Percentiles rank a stretch among this genome's conserved stretches.
phyloP scores from a whole-genome alignment of 2,329 filamentous ascomycete species.

The Ploettnerulaceae sp. region DNA sequence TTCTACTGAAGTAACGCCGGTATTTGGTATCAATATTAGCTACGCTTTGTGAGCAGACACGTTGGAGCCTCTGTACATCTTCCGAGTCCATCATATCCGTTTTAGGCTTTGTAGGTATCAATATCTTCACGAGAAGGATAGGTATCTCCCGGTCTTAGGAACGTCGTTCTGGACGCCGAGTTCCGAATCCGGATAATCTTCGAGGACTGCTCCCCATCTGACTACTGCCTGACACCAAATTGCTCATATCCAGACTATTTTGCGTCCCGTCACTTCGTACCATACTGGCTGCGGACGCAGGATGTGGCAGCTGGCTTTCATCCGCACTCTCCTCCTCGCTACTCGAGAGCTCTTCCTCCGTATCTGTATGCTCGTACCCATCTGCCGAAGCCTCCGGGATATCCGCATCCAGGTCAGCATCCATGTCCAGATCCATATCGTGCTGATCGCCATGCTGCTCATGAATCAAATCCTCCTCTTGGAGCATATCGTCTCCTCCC shows the following conservation, averaged over 20 bases:
- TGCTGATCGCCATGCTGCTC: slow-evolving; percentile 32
- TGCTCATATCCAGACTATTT: slow-evolving; percentile 32
- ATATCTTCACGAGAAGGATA: no score
- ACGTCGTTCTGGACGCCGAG: slow-evolving; percentile 1
- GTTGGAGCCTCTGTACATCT: no score
- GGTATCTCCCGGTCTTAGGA: no score
- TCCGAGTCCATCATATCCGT: no score
- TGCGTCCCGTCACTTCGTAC: slow-evolving; percentile 35
- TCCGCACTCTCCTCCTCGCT: slow-evolving; percentile 41
- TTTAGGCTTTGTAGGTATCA: no score
- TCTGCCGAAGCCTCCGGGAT: slow-evolving; percentile 56
- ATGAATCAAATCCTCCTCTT: slow-evolving; percentile 54
- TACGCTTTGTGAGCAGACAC: background rate
- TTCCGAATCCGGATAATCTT: slow-evolving; percentile 6
- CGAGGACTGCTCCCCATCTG: slow-evolving; percentile 30
- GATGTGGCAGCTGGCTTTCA: slow-evolving; percentile 32
- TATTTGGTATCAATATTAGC: background rate
- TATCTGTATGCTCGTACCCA: slow-evolving; percentile 74
- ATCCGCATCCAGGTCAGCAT: slow-evolving; percentile 66
- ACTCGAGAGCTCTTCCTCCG: slow-evolving; percentile 58
- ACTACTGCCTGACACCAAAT: slow-evolving; percentile 28
- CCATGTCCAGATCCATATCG: slow-evolving; percentile 50
- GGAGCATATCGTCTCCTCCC: slow-evolving; percentile 53
- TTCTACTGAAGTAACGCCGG: background rate
- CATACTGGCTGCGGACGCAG: slow-evolving; percentile 26